Evolutionary conservation across 371 early-diverging fungal genomes (phyloP).

Genomic region (Lichtheimia corymbifera): DNA sequence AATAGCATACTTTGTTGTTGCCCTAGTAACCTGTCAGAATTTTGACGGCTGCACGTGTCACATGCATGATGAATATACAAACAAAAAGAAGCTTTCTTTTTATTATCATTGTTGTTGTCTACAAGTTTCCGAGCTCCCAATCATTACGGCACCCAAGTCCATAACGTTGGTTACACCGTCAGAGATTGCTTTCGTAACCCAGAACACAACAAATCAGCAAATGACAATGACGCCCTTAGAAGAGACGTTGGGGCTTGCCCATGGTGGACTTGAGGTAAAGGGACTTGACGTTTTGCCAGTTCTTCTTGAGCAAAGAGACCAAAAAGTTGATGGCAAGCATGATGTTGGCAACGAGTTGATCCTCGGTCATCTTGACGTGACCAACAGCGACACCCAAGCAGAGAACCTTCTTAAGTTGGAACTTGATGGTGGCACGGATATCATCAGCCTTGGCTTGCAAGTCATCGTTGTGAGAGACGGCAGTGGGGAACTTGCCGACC

Average conservation of each 20-base stretch:
- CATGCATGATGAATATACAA: slow-evolving; percentile 2
- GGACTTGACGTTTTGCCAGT: slow-evolving; percentile 99
- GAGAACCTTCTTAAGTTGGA: slow-evolving; percentile 99
- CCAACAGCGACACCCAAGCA: slow-evolving; percentile 99
- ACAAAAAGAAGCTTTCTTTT: slow-evolving; percentile 1
- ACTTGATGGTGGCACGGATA: slow-evolving; percentile 98
- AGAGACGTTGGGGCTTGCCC: slow-evolving; percentile 91
- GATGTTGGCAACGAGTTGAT: slow-evolving; percentile 95
- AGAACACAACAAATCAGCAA: slow-evolving; percentile 5
- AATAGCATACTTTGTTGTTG: too few relatives aligned
- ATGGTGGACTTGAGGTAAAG: slow-evolving; percentile 98
- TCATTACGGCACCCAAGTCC: slow-evolving; percentile 21
- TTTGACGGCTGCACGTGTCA: not conserved
- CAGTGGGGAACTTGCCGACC: slow-evolving; percentile 98
- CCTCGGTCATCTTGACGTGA: slow-evolving; percentile 94
- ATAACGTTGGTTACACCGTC: slow-evolving; percentile 23
- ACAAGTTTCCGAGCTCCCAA: slow-evolving; percentile 17
- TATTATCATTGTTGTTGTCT: not conserved
- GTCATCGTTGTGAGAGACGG: slow-evolving; percentile 92
- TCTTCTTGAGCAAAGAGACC: slow-evolving; percentile 98
- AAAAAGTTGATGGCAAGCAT: slow-evolving; percentile 98
- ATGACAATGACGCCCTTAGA: slow-evolving; percentile 48
- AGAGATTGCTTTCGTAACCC: slow-evolving; percentile 10
- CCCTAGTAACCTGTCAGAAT: too few relatives aligned
- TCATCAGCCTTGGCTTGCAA: slow-evolving; percentile 92